These are phyloP conservation scores for Lipomyces japonicus DNA, from an alignment of 805 yeast species.

Conservation along the genomic window DNA sequence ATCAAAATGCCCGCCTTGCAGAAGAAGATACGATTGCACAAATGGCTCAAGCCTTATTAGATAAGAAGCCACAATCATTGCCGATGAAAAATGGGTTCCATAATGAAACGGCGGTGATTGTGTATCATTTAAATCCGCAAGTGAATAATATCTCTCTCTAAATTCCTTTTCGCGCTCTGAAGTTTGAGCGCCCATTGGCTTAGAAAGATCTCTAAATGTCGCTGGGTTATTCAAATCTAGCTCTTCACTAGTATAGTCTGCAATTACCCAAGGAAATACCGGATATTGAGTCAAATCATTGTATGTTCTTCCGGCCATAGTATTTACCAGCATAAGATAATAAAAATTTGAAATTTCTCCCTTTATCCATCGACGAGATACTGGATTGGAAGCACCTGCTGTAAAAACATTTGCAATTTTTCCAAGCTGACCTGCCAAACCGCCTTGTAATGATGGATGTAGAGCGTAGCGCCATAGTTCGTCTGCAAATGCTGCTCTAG, in stretches of 20 bases:
- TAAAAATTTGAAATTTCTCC: slow-evolving; percentile 82
- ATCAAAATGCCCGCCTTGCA: slow-evolving; percentile 87
- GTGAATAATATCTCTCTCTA: slow-evolving; percentile 66
- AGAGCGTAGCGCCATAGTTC: slow-evolving; percentile 23
- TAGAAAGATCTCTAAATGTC: slow-evolving; percentile 68
- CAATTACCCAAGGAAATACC: slow-evolving; percentile 85
- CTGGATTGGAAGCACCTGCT: slow-evolving; percentile 38
- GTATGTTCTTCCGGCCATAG: slow-evolving; percentile 82
- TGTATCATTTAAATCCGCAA: slow-evolving; percentile 56
- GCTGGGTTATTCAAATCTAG: slow-evolving; percentile 62
- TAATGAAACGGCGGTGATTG: slow-evolving; percentile 78
- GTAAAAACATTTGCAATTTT: slow-evolving; percentile 48
- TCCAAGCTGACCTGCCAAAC: slow-evolving; percentile 39
- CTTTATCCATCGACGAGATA: slow-evolving; percentile 66
- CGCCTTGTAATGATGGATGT: slow-evolving; percentile 27
- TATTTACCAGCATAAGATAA: slow-evolving; percentile 73
- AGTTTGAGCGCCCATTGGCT: slow-evolving; percentile 90
- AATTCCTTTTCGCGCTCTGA: slow-evolving; percentile 57
- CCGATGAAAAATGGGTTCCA: slow-evolving; percentile 90
- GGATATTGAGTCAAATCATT: slow-evolving; percentile 90
- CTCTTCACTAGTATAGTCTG: slow-evolving; percentile 69
- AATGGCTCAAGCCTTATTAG: slow-evolving; percentile 74
- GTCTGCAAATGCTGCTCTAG: slow-evolving; percentile 33
- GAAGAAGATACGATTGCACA: slow-evolving; percentile 67
- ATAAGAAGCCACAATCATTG: slow-evolving; percentile 85